phyloP scores from a whole-genome alignment of 1,139 yeast genomes.

The Geotrichum histeridarum region DNA sequence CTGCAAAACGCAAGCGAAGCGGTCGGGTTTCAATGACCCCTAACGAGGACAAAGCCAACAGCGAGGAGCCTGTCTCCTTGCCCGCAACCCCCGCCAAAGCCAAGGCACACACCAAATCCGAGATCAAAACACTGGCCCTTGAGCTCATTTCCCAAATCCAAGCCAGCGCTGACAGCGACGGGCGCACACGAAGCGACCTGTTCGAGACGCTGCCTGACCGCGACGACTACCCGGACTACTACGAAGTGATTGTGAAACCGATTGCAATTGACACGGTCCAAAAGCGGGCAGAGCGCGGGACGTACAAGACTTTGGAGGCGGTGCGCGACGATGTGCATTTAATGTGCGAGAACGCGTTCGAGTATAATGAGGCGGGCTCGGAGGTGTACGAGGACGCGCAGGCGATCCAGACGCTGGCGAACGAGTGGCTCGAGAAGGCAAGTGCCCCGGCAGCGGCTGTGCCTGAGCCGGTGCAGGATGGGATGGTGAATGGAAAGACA shows the following conservation, averaged over 20 bases:
- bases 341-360: slow-evolving; percentile 77
- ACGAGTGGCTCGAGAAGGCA: slow-evolving; percentile 15
- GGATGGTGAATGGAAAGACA: background rate
- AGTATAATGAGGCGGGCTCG: slow-evolving; percentile 87
- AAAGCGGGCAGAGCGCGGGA: slow-evolving; percentile 41
- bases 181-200: slow-evolving; percentile 42
- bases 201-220: slow-evolving; percentile 49
- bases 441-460: background rate
- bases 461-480: background rate
- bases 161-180: slow-evolving; percentile 27
- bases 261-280: slow-evolving; percentile 67
- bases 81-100: slow-evolving; percentile 26
- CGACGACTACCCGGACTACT: slow-evolving; percentile 80
- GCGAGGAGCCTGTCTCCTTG: slow-evolving; percentile 27
- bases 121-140: slow-evolving; percentile 9
- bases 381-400: slow-evolving; percentile 74
- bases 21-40: background rate
- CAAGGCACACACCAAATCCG: slow-evolving; percentile 6
- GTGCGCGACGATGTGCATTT: slow-evolving; percentile 67
- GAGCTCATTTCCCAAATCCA: slow-evolving; percentile 14
- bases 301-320: slow-evolving; percentile 54
- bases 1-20: slow-evolving; percentile 7
- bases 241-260: slow-evolving; percentile 72
- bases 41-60: slow-evolving; percentile 26
- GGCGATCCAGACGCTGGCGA: slow-evolving; percentile 44